Conservation (phyloP, 2,329 filamentous ascomycete genomes). For the Rutstroemia sp. region DNA sequence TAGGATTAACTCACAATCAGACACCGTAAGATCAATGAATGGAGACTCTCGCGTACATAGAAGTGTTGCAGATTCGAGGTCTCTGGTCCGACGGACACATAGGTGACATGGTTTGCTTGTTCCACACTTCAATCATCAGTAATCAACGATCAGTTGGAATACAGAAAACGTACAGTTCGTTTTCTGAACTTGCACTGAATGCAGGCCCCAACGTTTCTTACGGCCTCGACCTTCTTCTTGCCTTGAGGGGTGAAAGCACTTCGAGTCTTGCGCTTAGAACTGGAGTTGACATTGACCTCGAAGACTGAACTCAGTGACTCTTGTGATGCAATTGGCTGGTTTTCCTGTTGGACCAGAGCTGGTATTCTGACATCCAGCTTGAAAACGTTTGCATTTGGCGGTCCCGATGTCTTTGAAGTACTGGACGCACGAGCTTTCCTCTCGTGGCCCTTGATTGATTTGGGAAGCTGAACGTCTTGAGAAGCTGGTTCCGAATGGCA, state of each 20-base stretch:
- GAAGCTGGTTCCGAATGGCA: too few species aligned
- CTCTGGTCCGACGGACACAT: conserved; percentile 3
- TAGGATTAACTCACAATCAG: neutral
- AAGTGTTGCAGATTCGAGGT: neutral
- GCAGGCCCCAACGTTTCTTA: conserved; percentile 25
- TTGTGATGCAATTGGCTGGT: neutral
- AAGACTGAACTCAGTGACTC: conserved; percentile 8
- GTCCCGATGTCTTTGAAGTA: neutral
- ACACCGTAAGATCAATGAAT: conserved; percentile 9
- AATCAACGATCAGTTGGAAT: neutral
- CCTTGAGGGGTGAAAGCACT: conserved; percentile 6
- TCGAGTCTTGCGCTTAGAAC: conserved; percentile 4
- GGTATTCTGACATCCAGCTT: neutral
- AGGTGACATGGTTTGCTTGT: conserved; percentile 5
- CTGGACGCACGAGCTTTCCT: neutral
- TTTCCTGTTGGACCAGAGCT: neutral
- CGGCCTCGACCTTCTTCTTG: conserved; percentile 14
- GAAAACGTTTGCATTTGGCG: neutral
- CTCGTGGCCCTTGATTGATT: neutral
- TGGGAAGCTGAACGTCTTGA: neutral
- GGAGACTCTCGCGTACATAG: conserved; percentile 9
- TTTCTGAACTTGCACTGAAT: conserved; percentile 26
- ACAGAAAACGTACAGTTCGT: conserved; percentile 16
- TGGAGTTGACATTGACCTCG: conserved; percentile 2
- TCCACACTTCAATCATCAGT: conserved; percentile 3